Base-by-base conservation (phyloP, 129 eudicot genomes). In the Tagetes patula region DNA sequence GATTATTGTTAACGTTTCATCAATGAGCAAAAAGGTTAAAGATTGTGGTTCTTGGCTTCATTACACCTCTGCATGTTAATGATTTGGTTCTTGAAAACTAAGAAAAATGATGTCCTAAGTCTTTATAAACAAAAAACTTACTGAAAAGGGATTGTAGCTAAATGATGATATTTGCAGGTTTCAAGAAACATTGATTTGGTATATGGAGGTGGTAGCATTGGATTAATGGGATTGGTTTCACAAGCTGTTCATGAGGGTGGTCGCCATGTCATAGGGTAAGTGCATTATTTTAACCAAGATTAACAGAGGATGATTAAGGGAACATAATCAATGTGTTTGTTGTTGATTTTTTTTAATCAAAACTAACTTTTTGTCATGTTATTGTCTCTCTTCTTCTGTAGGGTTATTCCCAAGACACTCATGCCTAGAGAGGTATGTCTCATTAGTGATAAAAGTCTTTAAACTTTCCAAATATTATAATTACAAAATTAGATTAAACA, bases 361-460 rank as follows among this genome's bases (percentile, higher is more conserved):
- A 80, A 79, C 69, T 82, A 81, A 74, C 66, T 67, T 82, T 90
- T 88, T 94, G 96, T 94, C 93, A 82, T 88, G 86, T 94, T 86
- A 81, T 75, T 94, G 92, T 94, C 96, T 84, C 83, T 78, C 84
- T 69, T 61, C 74, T 71, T 10, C 65, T 83, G 81, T 89, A 95
- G 99, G 82, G 96, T 95, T 59, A 95, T 95, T 90, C 99, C 99
- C 97, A 95, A 95, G 97, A 88, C 99, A 42, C 97, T 95, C 89
- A 95, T 90, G 97, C 97, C 99, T 83, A 85, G 96, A 88, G 99
- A 95, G 99, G 99, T 95, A 90, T 88, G 89, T 61, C 67, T 61
- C 43, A 11, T 59, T 61, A 61, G 9, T 61, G n/a, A 61, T 61
- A 61, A 61, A 61, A 61, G 67, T 61, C 10, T 36, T 36, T 61